These are phyloP conservation scores for Sabuloglossum arenarium DNA, from an alignment of 495 filamentous ascomycete genomes.

Conservation along the genomic window DNA sequence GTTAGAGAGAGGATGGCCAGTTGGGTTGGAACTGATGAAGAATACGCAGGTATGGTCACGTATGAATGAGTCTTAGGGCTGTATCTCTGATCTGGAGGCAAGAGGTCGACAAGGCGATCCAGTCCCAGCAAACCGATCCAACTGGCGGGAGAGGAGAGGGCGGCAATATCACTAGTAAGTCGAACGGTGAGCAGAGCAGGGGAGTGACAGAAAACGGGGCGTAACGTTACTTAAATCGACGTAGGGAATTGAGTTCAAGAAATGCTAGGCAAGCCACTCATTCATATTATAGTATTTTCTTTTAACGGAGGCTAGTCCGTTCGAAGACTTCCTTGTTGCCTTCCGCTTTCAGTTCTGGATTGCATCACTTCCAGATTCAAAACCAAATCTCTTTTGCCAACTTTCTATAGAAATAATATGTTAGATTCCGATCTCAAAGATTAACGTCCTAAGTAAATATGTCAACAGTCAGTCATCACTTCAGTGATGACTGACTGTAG, in stretches of 20 bases:
- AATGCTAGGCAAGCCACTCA: no score
- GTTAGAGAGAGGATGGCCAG: slow-evolving; percentile 38
- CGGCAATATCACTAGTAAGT: neutral
- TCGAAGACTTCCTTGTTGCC: no score
- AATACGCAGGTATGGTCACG: slow-evolving; percentile 2
- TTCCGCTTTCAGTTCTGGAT: no score
- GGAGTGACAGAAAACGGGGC: neutral
- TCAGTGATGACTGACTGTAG: no score
- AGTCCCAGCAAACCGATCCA: neutral
- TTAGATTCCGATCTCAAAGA: neutral
- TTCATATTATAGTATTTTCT: no score
- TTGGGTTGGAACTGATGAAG: slow-evolving; percentile 21
- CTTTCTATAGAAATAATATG: neutral
- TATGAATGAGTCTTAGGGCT: neutral
- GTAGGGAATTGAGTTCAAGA: neutral
- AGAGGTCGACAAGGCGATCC: slow-evolving; percentile 5
- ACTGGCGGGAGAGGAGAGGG: neutral
- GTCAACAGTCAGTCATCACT: no score
- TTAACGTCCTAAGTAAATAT: neutral
- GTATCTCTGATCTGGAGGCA: neutral
- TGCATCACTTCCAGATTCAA: no score
- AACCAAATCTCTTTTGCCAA: neutral
- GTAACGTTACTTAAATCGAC: neutral
- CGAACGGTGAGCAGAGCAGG: neutral
- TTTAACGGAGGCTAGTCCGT: no score